These are phyloP conservation scores for Apiospora kogelbergensis DNA, from an alignment of 2,329 filamentous ascomycete species.

Conservation along the genomic window DNA sequence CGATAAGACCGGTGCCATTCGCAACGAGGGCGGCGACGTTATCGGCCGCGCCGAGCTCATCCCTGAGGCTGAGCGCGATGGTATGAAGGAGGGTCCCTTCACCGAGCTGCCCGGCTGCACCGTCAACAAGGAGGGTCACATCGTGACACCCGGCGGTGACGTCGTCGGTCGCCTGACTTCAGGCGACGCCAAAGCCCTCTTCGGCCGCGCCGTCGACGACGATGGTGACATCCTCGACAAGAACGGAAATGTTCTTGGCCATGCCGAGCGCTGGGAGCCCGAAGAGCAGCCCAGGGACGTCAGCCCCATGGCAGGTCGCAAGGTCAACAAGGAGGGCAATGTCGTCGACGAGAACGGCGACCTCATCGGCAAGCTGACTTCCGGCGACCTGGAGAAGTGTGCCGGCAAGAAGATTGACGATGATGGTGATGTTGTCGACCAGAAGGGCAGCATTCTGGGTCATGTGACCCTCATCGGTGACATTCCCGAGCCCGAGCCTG, in stretches of 20 bases:
- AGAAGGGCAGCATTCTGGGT: slow-evolving; percentile 65
- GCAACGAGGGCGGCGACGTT: slow-evolving; percentile 71
- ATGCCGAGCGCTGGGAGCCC: slow-evolving; percentile 61
- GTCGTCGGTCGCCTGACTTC: slow-evolving; percentile 70
- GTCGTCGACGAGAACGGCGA: slow-evolving; percentile 60
- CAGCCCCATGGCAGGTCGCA: slow-evolving; percentile 52
- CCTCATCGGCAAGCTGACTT: slow-evolving; percentile 65
- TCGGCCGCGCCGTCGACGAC: slow-evolving; percentile 74
- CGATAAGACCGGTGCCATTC: slow-evolving; percentile 69
- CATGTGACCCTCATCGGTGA: slow-evolving; percentile 67
- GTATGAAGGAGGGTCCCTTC: slow-evolving; percentile 66
- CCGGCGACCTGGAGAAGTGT: slow-evolving; percentile 64
- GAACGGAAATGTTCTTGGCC: slow-evolving; percentile 62
- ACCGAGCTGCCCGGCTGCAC: slow-evolving; percentile 64
- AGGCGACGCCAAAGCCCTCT: slow-evolving; percentile 70
- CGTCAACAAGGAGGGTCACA: slow-evolving; percentile 67
- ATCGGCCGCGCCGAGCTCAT: slow-evolving; percentile 69
- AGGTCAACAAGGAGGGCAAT: slow-evolving; percentile 59
- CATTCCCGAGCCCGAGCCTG: slow-evolving; percentile 48
- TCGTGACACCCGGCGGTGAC: slow-evolving; percentile 66
- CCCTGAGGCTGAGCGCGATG: slow-evolving; percentile 63
- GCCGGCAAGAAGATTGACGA: slow-evolving; percentile 69
- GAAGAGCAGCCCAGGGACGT: slow-evolving; percentile 51
- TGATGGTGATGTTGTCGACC: slow-evolving; percentile 70
- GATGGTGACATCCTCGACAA: slow-evolving; percentile 81